Base-by-base conservation (phyloP, 768 basidiomycete genomes). In the Phanerochaete sordida region DNA sequence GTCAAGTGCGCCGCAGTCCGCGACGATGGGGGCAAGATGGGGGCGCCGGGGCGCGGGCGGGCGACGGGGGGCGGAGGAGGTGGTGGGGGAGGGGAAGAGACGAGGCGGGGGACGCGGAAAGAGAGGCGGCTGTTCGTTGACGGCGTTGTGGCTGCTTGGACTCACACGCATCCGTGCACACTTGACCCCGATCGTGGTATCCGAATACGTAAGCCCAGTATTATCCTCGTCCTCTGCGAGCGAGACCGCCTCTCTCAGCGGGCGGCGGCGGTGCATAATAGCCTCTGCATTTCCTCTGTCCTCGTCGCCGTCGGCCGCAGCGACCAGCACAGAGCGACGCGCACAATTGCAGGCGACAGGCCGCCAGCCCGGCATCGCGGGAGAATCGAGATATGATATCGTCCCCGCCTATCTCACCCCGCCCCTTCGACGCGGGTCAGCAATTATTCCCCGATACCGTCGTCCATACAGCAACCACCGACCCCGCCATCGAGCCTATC, bases 361-460 rank as follows among this genome's bases (percentile, higher is more conserved):
- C 56, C 13, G 26, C 6, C 19, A 26, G 9, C 23, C 30, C 50
- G 59, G 53, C 44, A 30, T 53, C 61, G 57, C 61, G 61, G 57
- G 61, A 58, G 61, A 39, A 58, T 58, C 61, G 47, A 62, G 57
- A 62, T 58, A 30, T 49, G 37, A 43, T 47, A 59, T 51, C 54
- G 30, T 28, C 43, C 59, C 44, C 49, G 53, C 50, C 31, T 61
- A 61, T 63, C 54, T 61, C 62, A 62, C 65, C 64, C 64, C 65
- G 63, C 57, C 63, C 62, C 48, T 28, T 48, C 47, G 47, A 48
- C 47, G 47, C 47, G 47, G 47, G 47, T 48, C 47, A 48, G 47
- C 24, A 26, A 28, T 12, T 48, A 28, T 26, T 28, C 47, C 24
- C 47, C 39, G 39, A 16, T 19, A 43, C 19, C 19, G 19, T 43